Conservation (phyloP, 2,329 filamentous ascomycete species). For the Fusarium sp. region DNA sequence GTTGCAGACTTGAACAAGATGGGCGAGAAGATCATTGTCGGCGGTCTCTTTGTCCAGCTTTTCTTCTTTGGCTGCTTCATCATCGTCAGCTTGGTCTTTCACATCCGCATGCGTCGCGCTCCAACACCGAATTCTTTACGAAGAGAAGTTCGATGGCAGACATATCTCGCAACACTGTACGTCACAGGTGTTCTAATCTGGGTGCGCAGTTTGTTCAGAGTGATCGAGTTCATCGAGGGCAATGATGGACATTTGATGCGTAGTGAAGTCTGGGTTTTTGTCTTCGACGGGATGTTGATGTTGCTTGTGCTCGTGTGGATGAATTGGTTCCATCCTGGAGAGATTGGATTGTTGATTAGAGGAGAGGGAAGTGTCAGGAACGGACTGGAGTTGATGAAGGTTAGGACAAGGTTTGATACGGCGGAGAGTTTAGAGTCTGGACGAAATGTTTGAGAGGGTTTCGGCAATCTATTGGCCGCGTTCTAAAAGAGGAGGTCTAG, state of each 20-base stretch:
- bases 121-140: slow-evolving; percentile 25
- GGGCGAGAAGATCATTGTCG: slow-evolving; percentile 62
- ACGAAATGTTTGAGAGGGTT: not conserved
- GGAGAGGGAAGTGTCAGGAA: slow-evolving; percentile 40
- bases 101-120: slow-evolving; percentile 46
- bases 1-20: slow-evolving; percentile 36
- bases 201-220: slow-evolving; percentile 56
- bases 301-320: slow-evolving; percentile 45
- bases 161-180: slow-evolving; percentile 46
- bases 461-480: not conserved
- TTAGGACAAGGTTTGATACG: slow-evolving; percentile 12
- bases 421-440: slow-evolving; percentile 35
- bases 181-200: slow-evolving; percentile 52
- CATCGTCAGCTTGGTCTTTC: slow-evolving; percentile 58
- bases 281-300: slow-evolving; percentile 55
- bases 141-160: slow-evolving; percentile 49
- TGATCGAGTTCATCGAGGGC: slow-evolving; percentile 57
- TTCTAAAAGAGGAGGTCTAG: not conserved
- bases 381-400: slow-evolving; percentile 40
- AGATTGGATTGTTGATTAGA: slow-evolving; percentile 45
- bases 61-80: slow-evolving; percentile 67
- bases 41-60: slow-evolving; percentile 65
- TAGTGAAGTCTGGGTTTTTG: slow-evolving; percentile 52
- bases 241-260: slow-evolving; percentile 49
- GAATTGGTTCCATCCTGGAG: slow-evolving; percentile 48